Base-by-base conservation (phyloP, 1,139 yeast species). In the Candida tunisiensis region DNA sequence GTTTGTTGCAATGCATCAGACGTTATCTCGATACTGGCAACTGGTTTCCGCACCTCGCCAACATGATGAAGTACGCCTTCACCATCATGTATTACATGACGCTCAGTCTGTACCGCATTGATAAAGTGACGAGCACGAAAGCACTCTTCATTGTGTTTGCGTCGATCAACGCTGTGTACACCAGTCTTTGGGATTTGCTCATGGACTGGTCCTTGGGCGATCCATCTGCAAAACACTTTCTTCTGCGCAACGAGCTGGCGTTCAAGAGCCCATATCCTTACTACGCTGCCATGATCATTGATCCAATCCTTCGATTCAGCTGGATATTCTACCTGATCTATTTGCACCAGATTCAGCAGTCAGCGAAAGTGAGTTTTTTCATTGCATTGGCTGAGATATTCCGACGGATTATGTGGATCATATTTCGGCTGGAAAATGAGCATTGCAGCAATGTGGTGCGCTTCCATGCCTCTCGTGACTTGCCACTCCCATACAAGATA, bases 191-290 rank as follows among this genome's bases (percentile, higher is more conserved):
- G 98, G 98, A 88, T 52, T 54, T 91, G 8, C 58, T 82, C 20
- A 82, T 88, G 93, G 98, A 88, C 57, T 91, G 93, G 85, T 83
- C 95, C 2, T 57, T 88, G 39, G 57, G 78, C 32, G 94, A 83
- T 47, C 25, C 34, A 8, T 65, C 62, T 7, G 66, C 83, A 5
- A 62, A 64, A 38, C 57, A 77, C 44, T 55, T 56, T 32, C 53
- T 73, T 26, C 58, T 88, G 31, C 62, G 96, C 38, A 74, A 79
- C 39, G 74, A 79, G 41, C 57, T 85, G 26, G 72, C 72, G 27
- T 75, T 60, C 45, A 62, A 65, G 19, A 53, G 52, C 8, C 71
- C 77, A 20, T 62, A 65, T 49, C 51, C 62, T 4, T 88, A 88
- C 51, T 85, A 85, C 44, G 34, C 51, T 11, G 88, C 93, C 0